These are phyloP conservation scores for Uncinocarpus reesii DNA, from an alignment of 2,329 filamentous ascomycete species.

Conservation along the genomic window DNA sequence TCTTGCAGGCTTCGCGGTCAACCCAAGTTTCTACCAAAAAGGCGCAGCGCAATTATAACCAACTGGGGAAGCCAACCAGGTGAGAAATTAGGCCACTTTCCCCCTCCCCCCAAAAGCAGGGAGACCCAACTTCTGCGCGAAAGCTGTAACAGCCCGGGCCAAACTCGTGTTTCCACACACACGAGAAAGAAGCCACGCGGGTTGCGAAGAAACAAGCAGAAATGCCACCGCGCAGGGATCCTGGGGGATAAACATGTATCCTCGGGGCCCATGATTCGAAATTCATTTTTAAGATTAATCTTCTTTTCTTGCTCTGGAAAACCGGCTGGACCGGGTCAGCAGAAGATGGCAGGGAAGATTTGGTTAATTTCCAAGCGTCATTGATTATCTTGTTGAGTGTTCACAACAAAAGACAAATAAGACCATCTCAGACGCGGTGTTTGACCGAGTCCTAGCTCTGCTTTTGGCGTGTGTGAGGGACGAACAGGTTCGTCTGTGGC, in stretches of 20 bases:
- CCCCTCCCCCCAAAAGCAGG: background rate
- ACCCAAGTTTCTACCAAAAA: too few species aligned
- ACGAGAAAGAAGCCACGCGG: background rate
- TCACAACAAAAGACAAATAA: too few species aligned
- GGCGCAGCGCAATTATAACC: background rate
- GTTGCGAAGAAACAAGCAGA: too few species aligned
- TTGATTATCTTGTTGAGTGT: too few species aligned
- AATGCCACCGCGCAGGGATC: too few species aligned
- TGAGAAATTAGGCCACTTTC: background rate
- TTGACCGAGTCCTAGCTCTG: too few species aligned
- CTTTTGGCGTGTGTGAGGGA: too few species aligned
- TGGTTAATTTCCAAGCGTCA: too few species aligned
- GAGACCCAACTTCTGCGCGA: background rate
- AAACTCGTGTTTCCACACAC: background rate
- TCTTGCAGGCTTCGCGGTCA: too few species aligned
- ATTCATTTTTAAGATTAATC: background rate
- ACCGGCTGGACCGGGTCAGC: too few species aligned
- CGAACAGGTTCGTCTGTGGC: background rate
- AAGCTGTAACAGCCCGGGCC: background rate
- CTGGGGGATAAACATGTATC: background rate
- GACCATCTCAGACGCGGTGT: too few species aligned
- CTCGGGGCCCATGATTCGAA: background rate
- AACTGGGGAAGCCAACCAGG: slow-evolving; percentile 5
- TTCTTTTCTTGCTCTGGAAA: background rate
- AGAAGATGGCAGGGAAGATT: too few species aligned